Evolutionary conservation across 805 yeast species (phyloP).

Genomic region (Spathaspora boniae): DNA sequence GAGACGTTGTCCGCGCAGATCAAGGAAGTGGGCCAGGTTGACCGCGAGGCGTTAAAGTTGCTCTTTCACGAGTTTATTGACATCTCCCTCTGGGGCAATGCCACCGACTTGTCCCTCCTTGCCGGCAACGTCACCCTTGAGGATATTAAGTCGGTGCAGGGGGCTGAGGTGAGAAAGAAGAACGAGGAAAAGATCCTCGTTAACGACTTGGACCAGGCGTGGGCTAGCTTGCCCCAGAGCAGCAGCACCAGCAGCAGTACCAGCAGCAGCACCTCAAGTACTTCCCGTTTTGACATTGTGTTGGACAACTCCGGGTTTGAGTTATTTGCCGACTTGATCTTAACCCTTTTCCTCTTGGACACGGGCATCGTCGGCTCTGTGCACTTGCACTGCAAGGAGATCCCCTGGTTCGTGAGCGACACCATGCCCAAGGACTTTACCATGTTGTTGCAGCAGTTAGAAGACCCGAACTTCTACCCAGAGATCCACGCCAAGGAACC

Average conservation of each 20-base stretch:
- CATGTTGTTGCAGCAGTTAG: conserved; percentile 53
- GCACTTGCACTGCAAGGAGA: conserved; percentile 79
- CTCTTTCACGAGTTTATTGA: conserved; percentile 82
- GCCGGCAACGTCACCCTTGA: conserved; percentile 81
- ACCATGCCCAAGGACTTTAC: conserved; percentile 81
- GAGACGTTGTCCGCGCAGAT: conserved; percentile 33
- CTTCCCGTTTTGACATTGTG: conserved; percentile 70
- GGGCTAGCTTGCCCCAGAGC: conserved; percentile 33
- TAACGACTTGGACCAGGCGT: conserved; percentile 71
- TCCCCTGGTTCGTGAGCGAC: conserved; percentile 98
- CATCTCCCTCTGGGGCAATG: conserved; percentile 96
- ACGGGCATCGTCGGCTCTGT: conserved; percentile 60
- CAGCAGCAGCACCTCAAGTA: conserved; percentile 20
- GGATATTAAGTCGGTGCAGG: conserved; percentile 88
- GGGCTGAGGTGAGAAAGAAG: conserved; percentile 78
- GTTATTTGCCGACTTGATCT: conserved; percentile 48
- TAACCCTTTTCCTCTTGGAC: conserved; percentile 49
- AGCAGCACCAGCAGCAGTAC: no score
- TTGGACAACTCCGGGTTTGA: conserved; percentile 96
- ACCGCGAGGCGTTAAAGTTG: conserved; percentile 44
- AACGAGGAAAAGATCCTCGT: conserved; percentile 75
- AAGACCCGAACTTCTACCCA: conserved; percentile 49
- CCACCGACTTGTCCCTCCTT: conserved; percentile 87
- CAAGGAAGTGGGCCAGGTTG: conserved; percentile 15
- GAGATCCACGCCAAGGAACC: conserved; percentile 25